Percentiles rank a stretch among this genome's conserved stretches.
phyloP scores from a whole-genome alignment of 495 filamentous ascomycete species.

The Annulohypoxylon stygium region DNA sequence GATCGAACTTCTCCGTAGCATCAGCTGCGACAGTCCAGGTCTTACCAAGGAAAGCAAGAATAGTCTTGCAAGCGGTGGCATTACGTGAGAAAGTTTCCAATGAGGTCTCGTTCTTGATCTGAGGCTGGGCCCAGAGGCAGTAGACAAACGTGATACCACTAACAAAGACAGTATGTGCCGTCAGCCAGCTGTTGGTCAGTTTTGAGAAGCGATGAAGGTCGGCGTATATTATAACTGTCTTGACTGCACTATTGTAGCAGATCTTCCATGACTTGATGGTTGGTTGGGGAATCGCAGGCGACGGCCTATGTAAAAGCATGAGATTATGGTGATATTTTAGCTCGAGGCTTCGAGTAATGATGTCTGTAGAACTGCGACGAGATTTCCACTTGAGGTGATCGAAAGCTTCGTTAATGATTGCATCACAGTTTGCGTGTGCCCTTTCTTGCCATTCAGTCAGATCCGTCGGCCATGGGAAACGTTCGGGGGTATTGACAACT shows the following conservation, averaged over 20 bases:
- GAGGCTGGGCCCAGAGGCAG: slow-evolving; percentile 58
- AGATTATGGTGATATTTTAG: slow-evolving; percentile 62
- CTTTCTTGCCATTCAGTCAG: slow-evolving; percentile 56
- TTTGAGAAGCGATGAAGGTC: slow-evolving; percentile 49
- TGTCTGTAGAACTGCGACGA: slow-evolving; percentile 22
- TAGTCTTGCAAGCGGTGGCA: slow-evolving; percentile 53
- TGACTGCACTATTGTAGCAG: slow-evolving; percentile 56
- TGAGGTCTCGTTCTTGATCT: slow-evolving; percentile 46
- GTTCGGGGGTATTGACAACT: slow-evolving; percentile 52
- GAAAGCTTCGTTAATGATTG: slow-evolving; percentile 51
- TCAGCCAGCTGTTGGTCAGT: slow-evolving; percentile 57
- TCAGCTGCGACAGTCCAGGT: slow-evolving; percentile 60
- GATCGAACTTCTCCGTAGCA: slow-evolving; percentile 58
- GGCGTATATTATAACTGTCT: slow-evolving; percentile 25
- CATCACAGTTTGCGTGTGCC: slow-evolving; percentile 51
- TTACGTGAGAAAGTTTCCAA: slow-evolving; percentile 56
- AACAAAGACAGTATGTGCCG: slow-evolving; percentile 62
- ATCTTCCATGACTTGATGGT: slow-evolving; percentile 51
- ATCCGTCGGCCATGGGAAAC: slow-evolving; percentile 31
- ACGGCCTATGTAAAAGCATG: slow-evolving; percentile 59
- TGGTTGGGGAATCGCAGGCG: slow-evolving; percentile 59
- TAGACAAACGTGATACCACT: slow-evolving; percentile 59
- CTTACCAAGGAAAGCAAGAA: slow-evolving; percentile 61
- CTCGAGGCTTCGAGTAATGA: slow-evolving; percentile 51
- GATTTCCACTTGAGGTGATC: slow-evolving; percentile 33